Base-by-base conservation (phyloP, 2,329 filamentous ascomycete species). In the Thyridium curvatum region DNA sequence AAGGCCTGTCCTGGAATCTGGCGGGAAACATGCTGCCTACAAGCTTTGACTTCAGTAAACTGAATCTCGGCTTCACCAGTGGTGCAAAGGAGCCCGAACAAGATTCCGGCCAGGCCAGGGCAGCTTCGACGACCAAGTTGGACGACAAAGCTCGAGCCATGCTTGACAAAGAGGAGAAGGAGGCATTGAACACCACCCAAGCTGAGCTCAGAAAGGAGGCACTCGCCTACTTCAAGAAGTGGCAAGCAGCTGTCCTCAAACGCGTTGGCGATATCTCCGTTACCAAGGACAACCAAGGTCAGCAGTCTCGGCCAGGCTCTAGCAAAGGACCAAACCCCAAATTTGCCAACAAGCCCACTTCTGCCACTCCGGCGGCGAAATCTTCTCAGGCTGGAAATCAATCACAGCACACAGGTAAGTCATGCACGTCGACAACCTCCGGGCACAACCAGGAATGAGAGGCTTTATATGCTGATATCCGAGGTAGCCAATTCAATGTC, bases 171-270 rank as follows among this genome's bases (percentile, higher is more conserved):
- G n/a, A 31, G 39, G 52, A 60, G 29, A 56, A 87, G 79, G 64
- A 77, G 74, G 45, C 79, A 81, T 80, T 45, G 18, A 39, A 43
- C 4, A 52, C 58, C 18, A 49, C 50, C 16, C 63, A 68, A 40
- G 64, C 60, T 28, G 82, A 86, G 50, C 61, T 89, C 50, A 89
- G 81, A 64, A 79, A 75, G 45, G 80, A 84, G 39, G 74, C 81
- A 2, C 56, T 94, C 5, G 64, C 71, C 7, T 80, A 83, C 54
- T 94, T 91, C 55, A 79, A 84, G 41, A 83, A 87, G 46, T 97
- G 91, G 91, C 77, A 86, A 51, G 71, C 78, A 6, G 68, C 70
- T 12, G 76, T 95, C 9, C 65, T 86, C 31, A 72, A 77, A 41
- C 77, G 89, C 12, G 66, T 94, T 17, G 77, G 79, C 14, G 83